Evolutionary conservation across 2,329 filamentous ascomycete species (phyloP), one percentile per base, ranked within the genome.

Genomic region (Aspergillus sergii): DNA sequence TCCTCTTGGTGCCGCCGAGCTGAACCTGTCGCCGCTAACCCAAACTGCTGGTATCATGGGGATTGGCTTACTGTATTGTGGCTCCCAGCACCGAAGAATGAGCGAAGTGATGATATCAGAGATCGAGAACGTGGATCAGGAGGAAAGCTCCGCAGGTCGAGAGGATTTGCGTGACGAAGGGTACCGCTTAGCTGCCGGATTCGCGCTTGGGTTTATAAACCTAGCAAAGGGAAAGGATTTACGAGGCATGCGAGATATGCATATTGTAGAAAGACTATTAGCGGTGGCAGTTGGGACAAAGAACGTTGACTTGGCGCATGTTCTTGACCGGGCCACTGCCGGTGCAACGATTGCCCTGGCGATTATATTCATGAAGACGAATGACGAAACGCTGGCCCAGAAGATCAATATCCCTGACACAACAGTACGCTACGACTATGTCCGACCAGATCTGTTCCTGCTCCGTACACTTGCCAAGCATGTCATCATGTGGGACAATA

Each of bases 91-190:
- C 79, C 91, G 96, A 34, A 89, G 96, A 43, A 99, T 99, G 95
- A 98, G 93, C 74, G 95, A 99, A 76, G 93, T 98, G 21, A 97
- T 99, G 93, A 87, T 99, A 57, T 98, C 94, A 0, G 95, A 99
- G 76, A 95, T 99, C 64, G 93, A 97, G 75, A 91, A 94, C 66
- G 85, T 93, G 58, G 93, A 95, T 30, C 86, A 91, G 43, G 91
- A 94, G 59, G 94, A 97, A 64, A 82, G 83, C 6, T 83, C 84
- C 30, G 78, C 82, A 58, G 82, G 85, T 9, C 91, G 94, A 62
- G 92, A 97, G 71, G 89, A 89, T 26, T 80, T 98, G 56, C 89
- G 94, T 28, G 94, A 96, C 73, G 95, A 99, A 80, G 94, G 94
- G n/a, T 99, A 99, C 77, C 89, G 96, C 46, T 85, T 99, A 41